Evolutionary conservation across 192 early-diverging fungal species (phyloP).

Genomic region (Funneliformis geosporum): DNA sequence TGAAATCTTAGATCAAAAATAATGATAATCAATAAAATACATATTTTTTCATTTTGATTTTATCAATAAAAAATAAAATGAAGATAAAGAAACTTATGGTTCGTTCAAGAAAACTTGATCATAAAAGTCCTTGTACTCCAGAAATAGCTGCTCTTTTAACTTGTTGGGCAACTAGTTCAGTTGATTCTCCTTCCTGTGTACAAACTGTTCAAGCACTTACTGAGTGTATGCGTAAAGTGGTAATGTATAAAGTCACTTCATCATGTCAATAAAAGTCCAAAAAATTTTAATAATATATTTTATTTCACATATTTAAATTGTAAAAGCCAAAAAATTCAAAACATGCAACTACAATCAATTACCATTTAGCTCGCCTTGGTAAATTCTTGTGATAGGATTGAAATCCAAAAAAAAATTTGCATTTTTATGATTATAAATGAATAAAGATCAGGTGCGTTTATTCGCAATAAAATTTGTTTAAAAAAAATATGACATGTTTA

Average conservation of each 20-base stretch:
- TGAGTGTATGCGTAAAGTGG: slow-evolving; percentile 58
- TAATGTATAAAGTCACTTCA: slow-evolving; percentile 36
- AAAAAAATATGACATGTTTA: no score
- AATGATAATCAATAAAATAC: no score
- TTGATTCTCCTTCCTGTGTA: slow-evolving; percentile 56
- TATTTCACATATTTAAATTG: not conserved
- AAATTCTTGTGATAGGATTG: slow-evolving; percentile 16
- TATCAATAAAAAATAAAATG: slow-evolving; percentile 38
- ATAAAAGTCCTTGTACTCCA: slow-evolving; percentile 55
- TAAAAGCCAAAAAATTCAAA: slow-evolving; percentile 2
- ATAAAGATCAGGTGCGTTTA: no score
- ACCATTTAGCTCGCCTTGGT: slow-evolving; percentile 19
- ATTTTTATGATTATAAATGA: no score
- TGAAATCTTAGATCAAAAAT: no score
- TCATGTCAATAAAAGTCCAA: not conserved
- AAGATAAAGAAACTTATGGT: slow-evolving; percentile 63
- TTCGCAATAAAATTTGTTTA: no score
- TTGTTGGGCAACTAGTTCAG: slow-evolving; percentile 57
- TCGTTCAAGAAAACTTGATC: slow-evolving; percentile 55
- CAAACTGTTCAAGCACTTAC: slow-evolving; percentile 52
- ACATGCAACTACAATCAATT: slow-evolving; percentile 23
- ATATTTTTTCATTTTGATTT: not conserved
- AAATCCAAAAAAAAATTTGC: no score
- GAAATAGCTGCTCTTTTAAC: slow-evolving; percentile 64
- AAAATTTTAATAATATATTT: not conserved